Percentiles rank a stretch among this genome's conserved stretches.
phyloP scores from a whole-genome alignment of 768 basidiomycete genomes.

The Mycena sanguinolenta region DNA sequence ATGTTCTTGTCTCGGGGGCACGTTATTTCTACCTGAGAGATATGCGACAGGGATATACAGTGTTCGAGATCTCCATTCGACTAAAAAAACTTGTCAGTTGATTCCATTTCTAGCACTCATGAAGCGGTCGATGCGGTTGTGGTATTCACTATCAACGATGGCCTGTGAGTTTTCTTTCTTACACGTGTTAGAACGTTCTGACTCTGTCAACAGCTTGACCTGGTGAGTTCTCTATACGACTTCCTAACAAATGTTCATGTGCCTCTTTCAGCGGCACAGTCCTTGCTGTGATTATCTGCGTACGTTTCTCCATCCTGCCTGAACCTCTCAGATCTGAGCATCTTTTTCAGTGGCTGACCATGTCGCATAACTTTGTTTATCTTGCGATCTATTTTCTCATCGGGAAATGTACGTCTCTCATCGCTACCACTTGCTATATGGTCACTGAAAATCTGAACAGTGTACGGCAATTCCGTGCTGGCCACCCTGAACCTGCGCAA shows the following conservation, averaged over 20 bases:
- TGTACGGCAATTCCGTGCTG: not conserved
- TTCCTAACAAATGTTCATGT: not conserved
- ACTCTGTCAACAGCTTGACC: conserved; percentile 1
- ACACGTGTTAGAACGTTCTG: not conserved
- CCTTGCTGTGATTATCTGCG: conserved; percentile 23
- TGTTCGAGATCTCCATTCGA: conserved; percentile 11
- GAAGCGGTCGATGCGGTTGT: conserved; percentile 32
- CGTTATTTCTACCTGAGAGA: conserved; percentile 29
- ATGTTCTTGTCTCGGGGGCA: conserved; percentile 28
- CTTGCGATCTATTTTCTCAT: conserved; percentile 29
- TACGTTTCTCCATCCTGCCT: not conserved
- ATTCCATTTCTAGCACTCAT: conserved; percentile 14
- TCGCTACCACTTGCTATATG: no score
- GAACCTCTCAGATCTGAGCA: not conserved
- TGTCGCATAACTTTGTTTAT: conserved; percentile 33
- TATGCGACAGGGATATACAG: conserved; percentile 27
- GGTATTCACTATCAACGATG: conserved; percentile 34
- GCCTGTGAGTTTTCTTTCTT: conserved; percentile 11
- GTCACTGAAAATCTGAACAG: no score
- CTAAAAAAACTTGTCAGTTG: not conserved
- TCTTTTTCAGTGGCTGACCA: conserved; percentile 28
- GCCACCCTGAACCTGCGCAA: conserved; percentile 31
- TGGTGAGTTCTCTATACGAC: not conserved
- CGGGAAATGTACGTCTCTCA: not conserved
- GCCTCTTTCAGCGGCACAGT: conserved; percentile 24